phyloP scores from a whole-genome alignment of 2,329 filamentous ascomycete species.

The Arthrobotrys entomopaga region DNA sequence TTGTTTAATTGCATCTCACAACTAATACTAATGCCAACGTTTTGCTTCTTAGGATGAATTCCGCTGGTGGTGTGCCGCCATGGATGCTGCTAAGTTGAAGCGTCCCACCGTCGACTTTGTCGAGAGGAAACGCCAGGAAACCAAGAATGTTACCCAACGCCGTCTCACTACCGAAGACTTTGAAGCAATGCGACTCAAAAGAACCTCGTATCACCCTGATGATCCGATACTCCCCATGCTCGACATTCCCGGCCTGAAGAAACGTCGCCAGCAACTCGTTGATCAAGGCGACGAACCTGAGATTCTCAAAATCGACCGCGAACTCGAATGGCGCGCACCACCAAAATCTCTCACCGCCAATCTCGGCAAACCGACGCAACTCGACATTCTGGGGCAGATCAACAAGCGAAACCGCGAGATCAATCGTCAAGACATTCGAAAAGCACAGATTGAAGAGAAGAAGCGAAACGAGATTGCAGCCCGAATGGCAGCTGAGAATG shows the following conservation, averaged over 20 bases:
- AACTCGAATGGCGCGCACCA: conserved; percentile 70
- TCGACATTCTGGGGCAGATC: conserved; percentile 79
- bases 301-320: conserved; percentile 67
- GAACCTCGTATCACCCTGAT: conserved; percentile 60
- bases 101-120: conserved; percentile 66
- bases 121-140: conserved; percentile 56
- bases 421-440: conserved; percentile 89
- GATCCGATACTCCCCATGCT: conserved; percentile 38
- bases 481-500: conserved; percentile 71
- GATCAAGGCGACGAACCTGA: conserved; percentile 69
- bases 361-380: conserved; percentile 69
- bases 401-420: conserved; percentile 85
- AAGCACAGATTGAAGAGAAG: conserved; percentile 85
- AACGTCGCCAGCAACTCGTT: conserved; percentile 72
- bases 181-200: conserved; percentile 53
- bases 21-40: conserved; percentile 57
- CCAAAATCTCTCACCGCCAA: conserved; percentile 65
- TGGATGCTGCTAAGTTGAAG: conserved; percentile 76
- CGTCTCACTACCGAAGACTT: conserved; percentile 57
- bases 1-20: background rate
- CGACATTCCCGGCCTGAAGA: conserved; percentile 61
- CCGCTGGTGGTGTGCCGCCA: conserved; percentile 79
- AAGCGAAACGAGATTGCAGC: conserved; percentile 72
- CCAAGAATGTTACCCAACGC: conserved; percentile 55
- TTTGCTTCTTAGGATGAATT: conserved; percentile 73